Conservation (phyloP, 768 basidiomycete species). For the Amanita rubescens region DNA sequence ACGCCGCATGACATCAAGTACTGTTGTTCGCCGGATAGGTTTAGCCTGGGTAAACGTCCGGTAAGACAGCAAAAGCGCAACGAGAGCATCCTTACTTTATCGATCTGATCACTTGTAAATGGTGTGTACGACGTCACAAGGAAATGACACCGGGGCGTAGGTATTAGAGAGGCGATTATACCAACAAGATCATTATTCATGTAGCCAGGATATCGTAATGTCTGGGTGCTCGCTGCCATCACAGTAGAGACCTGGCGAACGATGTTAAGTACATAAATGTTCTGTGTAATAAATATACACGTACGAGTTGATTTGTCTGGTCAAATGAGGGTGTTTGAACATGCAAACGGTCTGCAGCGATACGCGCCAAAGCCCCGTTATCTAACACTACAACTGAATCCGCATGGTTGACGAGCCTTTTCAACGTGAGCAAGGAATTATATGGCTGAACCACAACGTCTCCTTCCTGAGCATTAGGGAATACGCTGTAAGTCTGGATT, state of each 20-base stretch:
- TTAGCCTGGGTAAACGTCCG: constrained; percentile 56
- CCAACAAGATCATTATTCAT: constrained; percentile 99
- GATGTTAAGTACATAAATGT: neutral
- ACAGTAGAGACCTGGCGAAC: constrained; percentile 83
- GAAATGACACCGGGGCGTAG: constrained; percentile 96
- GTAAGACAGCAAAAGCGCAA: neutral
- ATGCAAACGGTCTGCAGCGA: constrained; percentile 89
- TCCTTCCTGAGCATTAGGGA: constrained; percentile 87
- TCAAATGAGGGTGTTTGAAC: constrained; percentile 83
- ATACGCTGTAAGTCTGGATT: constrained; percentile 98
- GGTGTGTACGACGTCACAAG: constrained; percentile 99
- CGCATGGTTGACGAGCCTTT: constrained; percentile 91
- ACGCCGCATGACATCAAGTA: constrained; percentile 97
- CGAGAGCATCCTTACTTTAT: constrained; percentile 59
- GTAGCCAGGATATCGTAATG: constrained; percentile 93
- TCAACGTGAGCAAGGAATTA: constrained; percentile 89
- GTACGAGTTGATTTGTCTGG: constrained; percentile 85
- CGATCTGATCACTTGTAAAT: constrained; percentile 94
- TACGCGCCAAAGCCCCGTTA: constrained; percentile 87
- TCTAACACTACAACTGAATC: constrained; percentile 97
- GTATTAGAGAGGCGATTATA: constrained; percentile 93
- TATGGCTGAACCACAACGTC: constrained; percentile 99
- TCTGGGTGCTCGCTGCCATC: constrained; percentile 96
- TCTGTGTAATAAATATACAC: constrained; percentile 14
- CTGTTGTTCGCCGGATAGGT: constrained; percentile 91